Conservation (phyloP, 441 rosid genomes). For the Manihot esculenta region DNA sequence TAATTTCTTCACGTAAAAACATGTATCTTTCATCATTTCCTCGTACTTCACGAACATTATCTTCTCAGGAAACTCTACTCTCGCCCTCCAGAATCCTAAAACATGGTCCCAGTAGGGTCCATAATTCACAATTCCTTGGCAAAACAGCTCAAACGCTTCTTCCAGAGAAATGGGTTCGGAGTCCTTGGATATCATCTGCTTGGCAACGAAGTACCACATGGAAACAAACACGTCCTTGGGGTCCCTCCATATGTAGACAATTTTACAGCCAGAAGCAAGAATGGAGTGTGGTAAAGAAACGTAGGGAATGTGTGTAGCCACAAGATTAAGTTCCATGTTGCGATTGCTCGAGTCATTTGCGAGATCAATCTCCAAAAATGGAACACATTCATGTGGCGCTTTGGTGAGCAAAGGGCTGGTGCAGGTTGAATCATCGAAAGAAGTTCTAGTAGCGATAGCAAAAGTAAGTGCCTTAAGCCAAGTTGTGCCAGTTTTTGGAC, state of each 20-base stretch:
- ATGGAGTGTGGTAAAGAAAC: conserved; percentile 11
- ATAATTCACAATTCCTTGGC: conserved; percentile 1
- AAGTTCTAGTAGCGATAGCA: neutral
- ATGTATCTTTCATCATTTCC: conserved; percentile 14
- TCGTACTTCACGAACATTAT: conserved; percentile 27
- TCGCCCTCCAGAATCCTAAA: conserved; percentile 28
- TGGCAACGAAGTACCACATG: neutral
- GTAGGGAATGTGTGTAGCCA: conserved; percentile 23
- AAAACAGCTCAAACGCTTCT: conserved; percentile 23
- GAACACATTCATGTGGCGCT: conserved; percentile 46
- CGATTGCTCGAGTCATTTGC: fast-evolving
- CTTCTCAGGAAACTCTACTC: conserved; percentile 17
- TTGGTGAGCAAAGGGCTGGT: conserved; percentile 29
- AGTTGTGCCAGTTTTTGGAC: neutral
- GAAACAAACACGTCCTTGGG: conserved; percentile 29
- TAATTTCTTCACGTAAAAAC: conserved; percentile 3
- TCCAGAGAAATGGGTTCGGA: neutral
- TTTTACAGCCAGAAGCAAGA: conserved; percentile 13
- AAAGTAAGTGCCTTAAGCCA: neutral
- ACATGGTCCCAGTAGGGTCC: conserved; percentile 40
- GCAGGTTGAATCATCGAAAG: neutral
- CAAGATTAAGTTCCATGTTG: neutral
- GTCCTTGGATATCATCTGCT: neutral
- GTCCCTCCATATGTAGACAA: conserved; percentile 26
- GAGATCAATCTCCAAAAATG: conserved; percentile 22